Conservation (phyloP, 352 stramenopile genomes). For the Globisporangium heterothallicum region DNA sequence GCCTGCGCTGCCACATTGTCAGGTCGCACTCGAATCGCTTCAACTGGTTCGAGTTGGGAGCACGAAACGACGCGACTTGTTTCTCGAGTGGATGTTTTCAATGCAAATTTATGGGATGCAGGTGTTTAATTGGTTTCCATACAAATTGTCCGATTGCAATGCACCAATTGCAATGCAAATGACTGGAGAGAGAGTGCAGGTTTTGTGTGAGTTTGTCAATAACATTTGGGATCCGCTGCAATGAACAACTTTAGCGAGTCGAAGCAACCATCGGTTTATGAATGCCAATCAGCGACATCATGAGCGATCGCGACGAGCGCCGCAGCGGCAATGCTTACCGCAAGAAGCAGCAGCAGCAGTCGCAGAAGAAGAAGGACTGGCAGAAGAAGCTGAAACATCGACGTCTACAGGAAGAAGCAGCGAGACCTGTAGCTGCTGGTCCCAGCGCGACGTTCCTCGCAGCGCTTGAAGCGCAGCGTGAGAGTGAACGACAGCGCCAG, state of each 20-base stretch:
- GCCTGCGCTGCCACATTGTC: slow-evolving; percentile 2
- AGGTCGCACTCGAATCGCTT: too few species aligned
- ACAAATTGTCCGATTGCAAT: too few species aligned
- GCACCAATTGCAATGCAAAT: too few species aligned
- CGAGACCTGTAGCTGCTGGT: neutral
- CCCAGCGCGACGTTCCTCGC: slow-evolving; percentile 43
- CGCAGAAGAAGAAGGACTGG: neutral
- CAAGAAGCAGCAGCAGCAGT: neutral
- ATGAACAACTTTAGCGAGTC: neutral
- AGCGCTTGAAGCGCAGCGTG: slow-evolving; percentile 52
- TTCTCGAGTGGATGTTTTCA: too few species aligned
- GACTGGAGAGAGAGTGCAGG: too few species aligned
- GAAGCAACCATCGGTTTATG: neutral
- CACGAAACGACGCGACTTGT: neutral
- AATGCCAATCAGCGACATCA: neutral
- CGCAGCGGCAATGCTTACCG: too few species aligned
- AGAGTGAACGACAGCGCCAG: slow-evolving; percentile 23
- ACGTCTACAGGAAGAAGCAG: neutral
- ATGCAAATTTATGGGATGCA: too few species aligned
- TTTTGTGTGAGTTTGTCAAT: too few species aligned
- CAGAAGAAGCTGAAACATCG: neutral
- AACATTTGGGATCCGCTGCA: too few species aligned
- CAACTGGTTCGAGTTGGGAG: neutral
- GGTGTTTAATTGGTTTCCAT: too few species aligned
- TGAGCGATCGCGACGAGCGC: slow-evolving; percentile 1